A percentile compares a stretch with the other conserved stretches of the same genome.
Conservation (phyloP, 176 grass and related monocot species). For the Canna indica region DNA sequence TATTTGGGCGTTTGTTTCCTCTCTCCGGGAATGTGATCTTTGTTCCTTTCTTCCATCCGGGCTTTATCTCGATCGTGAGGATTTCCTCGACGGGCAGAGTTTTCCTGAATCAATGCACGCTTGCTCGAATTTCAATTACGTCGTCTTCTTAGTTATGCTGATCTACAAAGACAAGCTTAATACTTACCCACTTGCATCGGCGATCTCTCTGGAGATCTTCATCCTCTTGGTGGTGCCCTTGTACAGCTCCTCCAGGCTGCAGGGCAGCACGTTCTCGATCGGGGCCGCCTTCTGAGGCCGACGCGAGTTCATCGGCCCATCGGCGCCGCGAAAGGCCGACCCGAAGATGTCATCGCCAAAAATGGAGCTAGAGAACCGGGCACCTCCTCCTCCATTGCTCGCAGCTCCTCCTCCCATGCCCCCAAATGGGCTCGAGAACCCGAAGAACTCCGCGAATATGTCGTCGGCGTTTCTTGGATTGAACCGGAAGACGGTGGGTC, state of each 20-base stretch:
- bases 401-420: constrained; percentile 35
- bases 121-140: constrained; percentile 48
- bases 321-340: constrained; percentile 30
- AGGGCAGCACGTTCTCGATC: constrained; percentile 60
- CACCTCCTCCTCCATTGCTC: constrained; percentile 26
- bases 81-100: constrained; percentile 68
- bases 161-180: constrained; percentile 83
- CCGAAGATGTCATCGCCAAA: constrained; percentile 64
- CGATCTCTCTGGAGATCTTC: constrained; percentile 87
- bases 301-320: constrained; percentile 23
- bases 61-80: constrained; percentile 67
- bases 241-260: constrained; percentile 84
- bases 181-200: constrained; percentile 66
- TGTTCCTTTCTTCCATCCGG: constrained; percentile 89
- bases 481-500: constrained; percentile 54
- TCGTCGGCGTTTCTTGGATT: constrained; percentile 87
- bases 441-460: constrained; percentile 94
- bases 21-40: constrained; percentile 90
- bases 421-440: constrained; percentile 63
- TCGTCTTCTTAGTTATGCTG: constrained; percentile 92
- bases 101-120: constrained; percentile 67
- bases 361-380: constrained; percentile 40
- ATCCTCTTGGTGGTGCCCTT: constrained; percentile 84
- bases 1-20: constrained; percentile 61
- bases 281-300: constrained; percentile 37